Evolutionary conservation across 2,329 filamentous ascomycete genomes (phyloP), one percentile per base, ranked within the genome.

Genomic region (Pyrenochaeta sp.): DNA sequence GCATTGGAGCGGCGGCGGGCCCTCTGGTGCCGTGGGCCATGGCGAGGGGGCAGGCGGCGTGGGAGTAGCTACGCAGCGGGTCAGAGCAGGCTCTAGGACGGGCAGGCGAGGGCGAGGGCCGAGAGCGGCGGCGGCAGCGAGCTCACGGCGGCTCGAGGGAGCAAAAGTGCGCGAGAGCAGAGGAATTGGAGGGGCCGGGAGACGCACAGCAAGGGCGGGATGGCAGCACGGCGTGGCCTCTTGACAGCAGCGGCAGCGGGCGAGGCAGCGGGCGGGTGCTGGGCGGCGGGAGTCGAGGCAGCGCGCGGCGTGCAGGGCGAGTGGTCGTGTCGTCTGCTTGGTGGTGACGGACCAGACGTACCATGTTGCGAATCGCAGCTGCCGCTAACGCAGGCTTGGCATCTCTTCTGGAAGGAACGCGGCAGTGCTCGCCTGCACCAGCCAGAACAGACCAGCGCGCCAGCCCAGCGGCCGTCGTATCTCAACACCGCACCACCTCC

Each of bases 11-110:
- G 46, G 56, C 49, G 42, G 58, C 43, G 27, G 64, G 57, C 40
- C 48, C 56, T 56, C 58, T 63, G 18, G 61, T 61, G 57, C 59
- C 62, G 42, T 72, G 68, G 53, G 69, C 68, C 69, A 72, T 72
- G 58, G 48, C 14, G 40, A 46, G 24, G 10, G 35, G 24, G 29
- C 28, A 26, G 34, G 48, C 40, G 38, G 32, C 24, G 18, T 41
- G 37, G 17, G 38, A 21, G 35, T 31, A 24, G 46, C 26, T 31
- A 40, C 44, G 47, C 41, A 44, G 29, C 22, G 41, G 15, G 45
- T 53, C 40, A 56, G 57, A 26, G 31, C 32, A 24, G 38, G 19
- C 18, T 24, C 40, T 41, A 43, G 41, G 20, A 30, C 24, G 32
- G 35, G 44, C 36, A 34, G 35, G 38, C 8, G 41, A 49, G 53